Evolutionary conservation across 257 asterid species (phyloP).

Genomic region (Capsicum chinense): DNA sequence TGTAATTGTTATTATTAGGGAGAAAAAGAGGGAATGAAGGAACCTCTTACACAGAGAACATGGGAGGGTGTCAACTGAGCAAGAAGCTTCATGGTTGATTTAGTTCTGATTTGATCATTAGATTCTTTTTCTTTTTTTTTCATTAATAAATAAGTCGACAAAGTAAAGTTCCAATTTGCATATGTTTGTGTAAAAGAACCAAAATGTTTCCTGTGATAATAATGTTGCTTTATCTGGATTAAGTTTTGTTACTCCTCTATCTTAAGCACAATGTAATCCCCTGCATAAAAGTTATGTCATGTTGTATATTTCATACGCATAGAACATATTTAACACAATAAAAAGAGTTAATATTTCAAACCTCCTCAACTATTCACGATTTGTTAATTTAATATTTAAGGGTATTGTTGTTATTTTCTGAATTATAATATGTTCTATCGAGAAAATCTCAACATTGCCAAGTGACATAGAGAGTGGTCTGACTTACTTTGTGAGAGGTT

Average conservation of each 20-base stretch:
- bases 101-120: not conserved
- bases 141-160: not conserved
- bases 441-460: not conserved
- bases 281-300: not conserved
- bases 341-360: not conserved
- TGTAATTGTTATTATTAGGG: constrained; percentile 52
- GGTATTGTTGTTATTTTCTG: too few species aligned
- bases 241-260: not conserved
- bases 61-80: not conserved
- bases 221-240: not conserved
- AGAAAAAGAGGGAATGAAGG: constrained; percentile 56
- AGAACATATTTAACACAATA: not conserved
- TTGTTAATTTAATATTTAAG: too few species aligned
- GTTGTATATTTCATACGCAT: not conserved
- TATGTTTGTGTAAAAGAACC: not conserved
- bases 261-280: not conserved
- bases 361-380: not conserved
- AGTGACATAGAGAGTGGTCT: not conserved
- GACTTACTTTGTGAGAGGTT: not conserved
- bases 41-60: constrained; percentile 31
- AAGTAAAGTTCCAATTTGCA: not conserved
- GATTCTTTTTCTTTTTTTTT: not conserved
- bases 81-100: not conserved
- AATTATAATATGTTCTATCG: not conserved
- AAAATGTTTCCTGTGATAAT: not conserved